phyloP scores from a whole-genome alignment of 345 rosid species.

The Acer negundo region DNA sequence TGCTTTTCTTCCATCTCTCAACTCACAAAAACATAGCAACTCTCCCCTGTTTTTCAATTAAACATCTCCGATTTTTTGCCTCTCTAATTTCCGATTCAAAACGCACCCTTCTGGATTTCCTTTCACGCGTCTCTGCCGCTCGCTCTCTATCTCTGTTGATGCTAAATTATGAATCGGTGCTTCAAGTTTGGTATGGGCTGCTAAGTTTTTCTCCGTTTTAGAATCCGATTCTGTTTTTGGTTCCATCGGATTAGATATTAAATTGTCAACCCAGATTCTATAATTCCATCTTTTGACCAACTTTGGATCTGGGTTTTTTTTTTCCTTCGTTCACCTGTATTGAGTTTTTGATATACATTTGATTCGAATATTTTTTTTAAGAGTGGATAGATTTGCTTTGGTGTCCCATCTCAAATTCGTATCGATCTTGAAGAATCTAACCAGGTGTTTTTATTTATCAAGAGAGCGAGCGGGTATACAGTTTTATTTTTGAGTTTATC shows the following conservation, averaged over 20 bases:
- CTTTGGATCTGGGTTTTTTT: constrained; percentile 33
- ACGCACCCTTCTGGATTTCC: constrained; percentile 10
- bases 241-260: constrained; percentile 37
- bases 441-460: neutral
- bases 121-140: constrained; percentile 17
- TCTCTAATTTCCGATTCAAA: neutral
- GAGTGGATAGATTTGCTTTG: neutral
- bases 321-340: neutral
- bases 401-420: constrained; percentile 24
- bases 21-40: neutral
- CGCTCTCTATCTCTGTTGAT: constrained; percentile 29
- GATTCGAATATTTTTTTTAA: constrained; percentile 27
- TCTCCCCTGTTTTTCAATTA: constrained; percentile 17
- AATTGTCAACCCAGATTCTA: constrained; percentile 34
- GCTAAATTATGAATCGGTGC: neutral
- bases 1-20: neutral
- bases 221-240: constrained; percentile 54
- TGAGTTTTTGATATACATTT: constrained; percentile 19
- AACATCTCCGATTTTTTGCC: neutral
- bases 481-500: neutral
- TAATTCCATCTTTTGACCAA: constrained; percentile 26
- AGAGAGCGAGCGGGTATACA: constrained; percentile 40
- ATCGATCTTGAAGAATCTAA: neutral
- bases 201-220: constrained; percentile 24
- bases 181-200: constrained; percentile 28